Conservation (phyloP, 768 basidiomycete genomes). For the Nevesoporus exiguus region DNA sequence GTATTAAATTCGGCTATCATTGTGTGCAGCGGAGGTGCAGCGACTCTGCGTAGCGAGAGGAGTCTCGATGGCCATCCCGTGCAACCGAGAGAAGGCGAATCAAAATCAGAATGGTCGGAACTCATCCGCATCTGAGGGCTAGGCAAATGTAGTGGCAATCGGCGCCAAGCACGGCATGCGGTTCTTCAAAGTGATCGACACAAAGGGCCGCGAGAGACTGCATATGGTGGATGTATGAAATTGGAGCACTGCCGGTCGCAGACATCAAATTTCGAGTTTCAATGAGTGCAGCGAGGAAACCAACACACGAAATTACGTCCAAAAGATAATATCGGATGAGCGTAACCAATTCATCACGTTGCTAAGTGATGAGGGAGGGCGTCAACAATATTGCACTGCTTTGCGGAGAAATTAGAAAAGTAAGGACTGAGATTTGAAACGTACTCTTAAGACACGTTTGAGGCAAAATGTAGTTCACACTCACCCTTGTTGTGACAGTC, state of each 20-base stretch:
- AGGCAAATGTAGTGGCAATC: slow-evolving; percentile 32
- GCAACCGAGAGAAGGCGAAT: not conserved
- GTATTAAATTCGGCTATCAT: not conserved
- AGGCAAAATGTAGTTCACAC: too few relatives aligned
- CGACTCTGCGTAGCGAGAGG: not conserved
- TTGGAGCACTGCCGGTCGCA: slow-evolving; percentile 35
- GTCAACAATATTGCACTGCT: not conserved
- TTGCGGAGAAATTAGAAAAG: not conserved
- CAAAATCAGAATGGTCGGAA: not conserved
- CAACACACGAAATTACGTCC: slow-evolving; percentile 24
- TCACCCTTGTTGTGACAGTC: too few relatives aligned
- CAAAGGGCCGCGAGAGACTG: slow-evolving; percentile 39
- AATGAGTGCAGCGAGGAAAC: not conserved
- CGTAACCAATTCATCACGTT: slow-evolving; percentile 7
- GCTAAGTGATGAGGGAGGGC: slow-evolving; percentile 5
- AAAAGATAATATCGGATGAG: slow-evolving; percentile 1
- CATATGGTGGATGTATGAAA: slow-evolving; percentile 50
- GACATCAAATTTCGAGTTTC: not conserved
- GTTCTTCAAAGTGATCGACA: slow-evolving; percentile 46
- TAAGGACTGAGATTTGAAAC: not conserved
- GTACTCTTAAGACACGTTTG: too few relatives aligned
- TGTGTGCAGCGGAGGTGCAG: not conserved
- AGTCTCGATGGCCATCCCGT: not conserved
- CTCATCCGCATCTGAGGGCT: not conserved
- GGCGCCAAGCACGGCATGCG: slow-evolving; percentile 21